These are phyloP conservation scores for Podila minutissima DNA, from an alignment of 192 early-diverging fungal species.

Conservation along the genomic window DNA sequence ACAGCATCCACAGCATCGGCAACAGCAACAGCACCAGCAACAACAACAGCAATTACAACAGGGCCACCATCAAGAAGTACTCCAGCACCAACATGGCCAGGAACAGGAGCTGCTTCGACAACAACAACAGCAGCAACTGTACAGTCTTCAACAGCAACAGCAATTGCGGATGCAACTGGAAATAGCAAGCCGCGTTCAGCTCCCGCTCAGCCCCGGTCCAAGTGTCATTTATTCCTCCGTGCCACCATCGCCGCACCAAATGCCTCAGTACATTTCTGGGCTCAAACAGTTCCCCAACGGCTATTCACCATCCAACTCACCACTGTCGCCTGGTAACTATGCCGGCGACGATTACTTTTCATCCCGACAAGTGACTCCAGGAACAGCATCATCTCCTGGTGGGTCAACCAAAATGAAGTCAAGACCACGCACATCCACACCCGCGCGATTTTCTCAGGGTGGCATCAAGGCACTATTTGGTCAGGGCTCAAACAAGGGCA, in stretches of 20 bases:
- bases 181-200: slow-evolving; percentile 31
- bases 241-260: slow-evolving; percentile 18
- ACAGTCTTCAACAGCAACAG: slow-evolving; percentile 32
- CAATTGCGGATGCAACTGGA: slow-evolving; percentile 31
- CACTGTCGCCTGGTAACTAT: slow-evolving; percentile 33
- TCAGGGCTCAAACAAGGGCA: slow-evolving; percentile 19
- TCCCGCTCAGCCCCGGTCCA: slow-evolving; percentile 39
- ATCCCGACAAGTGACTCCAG: slow-evolving; percentile 33
- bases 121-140: slow-evolving; percentile 31
- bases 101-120: slow-evolving; percentile 5
- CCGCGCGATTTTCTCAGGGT: slow-evolving; percentile 34
- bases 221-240: slow-evolving; percentile 2
- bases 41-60: not conserved
- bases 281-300: slow-evolving; percentile 35
- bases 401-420: slow-evolving; percentile 40
- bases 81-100: not conserved
- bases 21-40: not conserved
- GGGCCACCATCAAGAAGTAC: not conserved
- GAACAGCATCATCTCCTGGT: slow-evolving; percentile 38
- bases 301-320: slow-evolving; percentile 40
- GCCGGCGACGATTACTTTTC: slow-evolving; percentile 47
- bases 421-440: slow-evolving; percentile 29
- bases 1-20: not conserved
- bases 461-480: slow-evolving; percentile 51
- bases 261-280: slow-evolving; percentile 23